Base-by-base conservation (phyloP, 805 yeast genomes). In the Lachancea fermentati region DNA sequence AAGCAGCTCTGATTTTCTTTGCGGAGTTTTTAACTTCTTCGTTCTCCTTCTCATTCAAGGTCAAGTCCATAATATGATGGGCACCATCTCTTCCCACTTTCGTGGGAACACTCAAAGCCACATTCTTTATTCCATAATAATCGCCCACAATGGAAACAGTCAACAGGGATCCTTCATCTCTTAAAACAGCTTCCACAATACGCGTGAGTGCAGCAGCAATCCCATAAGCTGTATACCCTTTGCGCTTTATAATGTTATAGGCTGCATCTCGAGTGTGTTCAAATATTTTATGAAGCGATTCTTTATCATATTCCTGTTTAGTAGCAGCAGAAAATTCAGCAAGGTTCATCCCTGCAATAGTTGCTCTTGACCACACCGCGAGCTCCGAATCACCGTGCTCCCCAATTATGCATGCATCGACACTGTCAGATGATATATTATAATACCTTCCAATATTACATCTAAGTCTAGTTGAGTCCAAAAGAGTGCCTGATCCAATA, bases 71-170 rank as follows among this genome's bases (percentile, higher is more conserved):
- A 7, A 7, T 11, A 22, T 11, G 26, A 11, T 34, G 33, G 14
- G 42, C 42, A 4, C 42, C 42, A 18, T 24, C 19, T n/a, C 36
- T 25, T 9, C 36, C 36, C 4, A 37, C 16, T 25, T 16, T 37
- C 17, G 41, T 33, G 19, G 41, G 41, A 30, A 37, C 29, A 29
- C 41, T 30, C 13, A 37, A 30, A 8, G 30, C 41, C 9, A 37
- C 18, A 30, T 37, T 36, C 7, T 37, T 31, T 28, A 30, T 18
- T 8, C 34, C 42, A 26, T 14, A 39, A 24, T 39, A 30, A 7
- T 39, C 42, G 14, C 33, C 33, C 16, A 39, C 42, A 11, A 38
- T 39, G 6, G 42, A 34, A 7, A 39, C 42, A 4, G 42, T 25
- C 9, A 39, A 19, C 19, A 39, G 29, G 5, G 39, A 29, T 2